Evolutionary conservation across 768 basidiomycete species (phyloP).

Genomic region (Mrakia gelida): DNA sequence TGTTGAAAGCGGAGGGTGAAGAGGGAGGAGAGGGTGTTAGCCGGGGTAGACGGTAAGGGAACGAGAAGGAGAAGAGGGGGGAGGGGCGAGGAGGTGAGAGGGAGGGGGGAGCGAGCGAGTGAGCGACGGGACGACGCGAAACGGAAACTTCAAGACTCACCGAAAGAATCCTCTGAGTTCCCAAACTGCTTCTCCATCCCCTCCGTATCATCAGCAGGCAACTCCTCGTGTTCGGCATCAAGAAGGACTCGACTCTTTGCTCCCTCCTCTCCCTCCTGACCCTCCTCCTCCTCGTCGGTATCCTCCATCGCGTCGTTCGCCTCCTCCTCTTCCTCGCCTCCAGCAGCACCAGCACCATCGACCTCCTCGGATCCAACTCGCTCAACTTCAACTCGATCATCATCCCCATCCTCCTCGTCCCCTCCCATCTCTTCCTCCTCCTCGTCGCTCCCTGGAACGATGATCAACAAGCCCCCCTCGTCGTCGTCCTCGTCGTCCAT

Average conservation of each 20-base stretch:
- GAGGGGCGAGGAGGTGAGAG: not conserved
- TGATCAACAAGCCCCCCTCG: not conserved
- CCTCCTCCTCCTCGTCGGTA: not conserved
- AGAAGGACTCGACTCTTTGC: not conserved
- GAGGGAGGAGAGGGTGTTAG: not conserved
- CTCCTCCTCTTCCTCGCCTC: not conserved
- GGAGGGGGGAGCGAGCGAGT: not conserved
- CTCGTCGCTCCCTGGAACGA: not conserved
- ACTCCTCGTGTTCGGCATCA: too few relatives aligned
- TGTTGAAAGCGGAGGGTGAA: not conserved
- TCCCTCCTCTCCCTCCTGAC: not conserved
- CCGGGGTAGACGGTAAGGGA: too few relatives aligned
- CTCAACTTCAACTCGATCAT: too few relatives aligned
- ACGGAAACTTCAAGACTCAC: not conserved
- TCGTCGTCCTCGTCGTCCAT: not conserved
- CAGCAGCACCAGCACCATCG: too few relatives aligned
- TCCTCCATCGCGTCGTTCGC: not conserved
- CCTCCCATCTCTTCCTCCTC: not conserved
- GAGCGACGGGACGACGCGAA: not conserved
- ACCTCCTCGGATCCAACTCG: too few relatives aligned
- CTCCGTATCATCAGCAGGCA: not conserved
- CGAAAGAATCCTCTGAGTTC: slow-evolving; percentile 3
- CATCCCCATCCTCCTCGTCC: not conserved
- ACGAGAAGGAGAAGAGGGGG: not conserved
- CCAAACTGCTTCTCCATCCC: slow-evolving; percentile 13